Evolutionary conservation across 2,329 filamentous ascomycete species (phyloP).

Genomic region (Nannizziopsis arthrosporioides): DNA sequence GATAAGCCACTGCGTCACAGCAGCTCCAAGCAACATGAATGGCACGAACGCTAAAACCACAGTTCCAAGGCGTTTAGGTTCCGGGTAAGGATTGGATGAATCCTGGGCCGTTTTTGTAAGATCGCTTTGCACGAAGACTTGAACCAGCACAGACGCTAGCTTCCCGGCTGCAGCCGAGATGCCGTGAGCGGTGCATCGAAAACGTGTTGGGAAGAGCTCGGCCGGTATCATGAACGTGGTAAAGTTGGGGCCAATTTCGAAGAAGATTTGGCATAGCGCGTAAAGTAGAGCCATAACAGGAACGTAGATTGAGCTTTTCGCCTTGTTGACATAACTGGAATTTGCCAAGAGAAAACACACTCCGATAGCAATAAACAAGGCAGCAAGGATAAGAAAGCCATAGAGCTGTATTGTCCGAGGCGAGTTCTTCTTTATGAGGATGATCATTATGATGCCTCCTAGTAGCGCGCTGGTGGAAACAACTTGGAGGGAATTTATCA

Average conservation of each 20-base stretch:
- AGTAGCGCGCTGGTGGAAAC: slow-evolving; percentile 16
- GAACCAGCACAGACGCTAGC: not conserved
- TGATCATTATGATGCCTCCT: slow-evolving; percentile 15
- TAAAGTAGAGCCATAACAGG: slow-evolving; percentile 3
- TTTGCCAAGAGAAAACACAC: slow-evolving; percentile 1
- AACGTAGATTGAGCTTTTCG: not conserved
- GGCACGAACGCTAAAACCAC: not conserved
- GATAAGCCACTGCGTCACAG: not conserved
- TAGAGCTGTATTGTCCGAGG: slow-evolving; percentile 10
- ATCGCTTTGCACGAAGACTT: not conserved
- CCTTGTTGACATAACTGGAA: not conserved
- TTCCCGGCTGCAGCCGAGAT: not conserved
- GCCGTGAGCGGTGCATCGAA: not conserved
- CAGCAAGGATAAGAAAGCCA: slow-evolving; percentile 3
- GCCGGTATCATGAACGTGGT: not conserved
- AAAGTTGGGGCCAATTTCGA: not conserved
- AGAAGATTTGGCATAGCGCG: not conserved
- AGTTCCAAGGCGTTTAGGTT: not conserved
- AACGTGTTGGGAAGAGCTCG: not conserved
- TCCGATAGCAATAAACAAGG: slow-evolving; percentile 3
- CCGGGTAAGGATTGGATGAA: not conserved
- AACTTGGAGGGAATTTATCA: slow-evolving; percentile 15
- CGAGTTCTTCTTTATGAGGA: slow-evolving; percentile 13
- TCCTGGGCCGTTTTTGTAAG: not conserved
- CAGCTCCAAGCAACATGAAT: not conserved